Percentiles rank a stretch among this genome's conserved stretches.
These are phyloP conservation scores for Mycosphaerella sp. DNA, from an alignment of 2,329 filamentous ascomycete genomes.

Conservation along the genomic window DNA sequence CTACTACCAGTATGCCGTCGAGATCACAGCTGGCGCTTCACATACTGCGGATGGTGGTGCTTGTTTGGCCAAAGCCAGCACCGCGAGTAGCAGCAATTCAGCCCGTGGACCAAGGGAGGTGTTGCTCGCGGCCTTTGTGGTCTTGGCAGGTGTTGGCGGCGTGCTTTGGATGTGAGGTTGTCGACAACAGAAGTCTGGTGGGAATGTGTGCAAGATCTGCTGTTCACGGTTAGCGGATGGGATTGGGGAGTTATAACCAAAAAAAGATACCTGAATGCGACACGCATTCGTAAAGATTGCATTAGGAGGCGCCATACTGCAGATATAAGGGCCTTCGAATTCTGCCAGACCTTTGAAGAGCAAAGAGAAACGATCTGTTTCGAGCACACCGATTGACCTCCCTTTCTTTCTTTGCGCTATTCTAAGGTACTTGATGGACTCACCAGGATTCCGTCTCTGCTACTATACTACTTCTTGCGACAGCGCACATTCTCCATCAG, in stretches of 20 bases:
- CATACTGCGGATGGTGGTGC: conserved; percentile 17
- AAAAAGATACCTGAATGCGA: neutral
- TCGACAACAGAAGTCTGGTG: neutral
- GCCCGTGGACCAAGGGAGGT: neutral
- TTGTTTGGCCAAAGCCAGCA: conserved; percentile 15
- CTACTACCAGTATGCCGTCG: conserved; percentile 22
- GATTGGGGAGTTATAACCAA: neutral
- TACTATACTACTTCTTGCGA: too few relatives aligned
- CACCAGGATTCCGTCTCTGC: neutral
- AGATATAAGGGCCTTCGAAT: neutral
- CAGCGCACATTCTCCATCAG: too few relatives aligned
- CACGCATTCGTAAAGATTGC: neutral
- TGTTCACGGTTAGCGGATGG: neutral
- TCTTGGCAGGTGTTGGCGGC: neutral
- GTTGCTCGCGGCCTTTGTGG: neutral
- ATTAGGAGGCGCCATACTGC: neutral
- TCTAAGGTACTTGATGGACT: neutral
- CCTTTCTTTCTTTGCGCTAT: too few relatives aligned
- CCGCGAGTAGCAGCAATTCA: neutral
- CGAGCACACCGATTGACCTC: too few relatives aligned
- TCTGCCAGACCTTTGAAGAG: too few relatives aligned
- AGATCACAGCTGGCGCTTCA: conserved; percentile 19
- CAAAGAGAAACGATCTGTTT: too few relatives aligned
- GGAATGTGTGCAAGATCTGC: neutral
- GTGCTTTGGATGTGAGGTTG: conserved; percentile 2